phyloP scores from a whole-genome alignment of 108 stramenopile genomes.

The Cyclostephanos tholiformis region DNA sequence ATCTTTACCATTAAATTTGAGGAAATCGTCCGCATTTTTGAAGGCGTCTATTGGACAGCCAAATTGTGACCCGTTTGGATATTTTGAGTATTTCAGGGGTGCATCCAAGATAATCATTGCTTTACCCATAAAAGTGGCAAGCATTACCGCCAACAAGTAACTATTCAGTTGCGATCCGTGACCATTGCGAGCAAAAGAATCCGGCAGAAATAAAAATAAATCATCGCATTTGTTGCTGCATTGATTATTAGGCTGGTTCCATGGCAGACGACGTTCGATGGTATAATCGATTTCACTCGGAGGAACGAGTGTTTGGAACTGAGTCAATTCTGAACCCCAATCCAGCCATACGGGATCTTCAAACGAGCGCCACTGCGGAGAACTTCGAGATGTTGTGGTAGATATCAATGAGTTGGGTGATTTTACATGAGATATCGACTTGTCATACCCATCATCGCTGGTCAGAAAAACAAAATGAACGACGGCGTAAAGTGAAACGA shows the following conservation, averaged over 20 bases:
- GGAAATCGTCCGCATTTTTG: slow-evolving; percentile 2
- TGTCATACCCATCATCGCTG: background rate
- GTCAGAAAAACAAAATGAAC: background rate
- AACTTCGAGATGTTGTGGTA: background rate
- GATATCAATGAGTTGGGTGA: background rate
- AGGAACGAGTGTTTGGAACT: slow-evolving; percentile 24
- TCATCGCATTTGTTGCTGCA: slow-evolving; percentile 12
- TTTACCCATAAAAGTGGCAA: slow-evolving; percentile 23
- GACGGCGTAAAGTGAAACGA: background rate
- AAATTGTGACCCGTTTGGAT: slow-evolving; percentile 32
- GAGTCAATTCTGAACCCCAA: slow-evolving; percentile 12
- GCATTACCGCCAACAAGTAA: slow-evolving; percentile 20
- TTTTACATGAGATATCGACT: background rate
- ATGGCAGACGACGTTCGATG: slow-evolving; percentile 16
- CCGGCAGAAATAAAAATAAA: slow-evolving; percentile 12
- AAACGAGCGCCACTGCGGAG: background rate
- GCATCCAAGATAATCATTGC: slow-evolving; percentile 27
- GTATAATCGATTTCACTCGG: slow-evolving; percentile 30
- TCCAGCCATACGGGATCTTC: slow-evolving; percentile 6
- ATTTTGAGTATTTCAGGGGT: slow-evolving; percentile 14
- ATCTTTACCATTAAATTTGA: slow-evolving; percentile 15
- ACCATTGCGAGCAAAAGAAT: slow-evolving; percentile 13
- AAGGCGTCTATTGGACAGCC: slow-evolving; percentile 40
- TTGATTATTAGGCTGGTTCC: slow-evolving; percentile 3
- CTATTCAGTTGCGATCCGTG: slow-evolving; percentile 33